These are phyloP conservation scores for Phytophthora sansomeana DNA, from an alignment of 352 stramenopile genomes.

Conservation along the genomic window DNA sequence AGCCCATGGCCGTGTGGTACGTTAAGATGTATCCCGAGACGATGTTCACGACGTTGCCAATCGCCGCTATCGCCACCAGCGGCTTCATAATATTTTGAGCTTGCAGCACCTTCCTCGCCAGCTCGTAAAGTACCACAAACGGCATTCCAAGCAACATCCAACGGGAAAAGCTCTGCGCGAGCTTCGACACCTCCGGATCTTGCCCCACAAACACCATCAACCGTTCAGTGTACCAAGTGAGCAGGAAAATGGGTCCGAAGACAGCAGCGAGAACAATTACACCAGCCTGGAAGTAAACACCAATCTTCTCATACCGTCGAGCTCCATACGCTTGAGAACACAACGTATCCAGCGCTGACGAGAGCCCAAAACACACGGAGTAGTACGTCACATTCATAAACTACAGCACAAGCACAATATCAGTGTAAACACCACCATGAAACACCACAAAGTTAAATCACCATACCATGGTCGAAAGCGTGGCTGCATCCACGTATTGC, in stretches of 20 bases:
- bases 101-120: too few species aligned
- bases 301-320: slow-evolving; percentile 66
- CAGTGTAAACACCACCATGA: background rate
- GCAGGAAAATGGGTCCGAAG: slow-evolving; percentile 56
- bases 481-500: too few species aligned
- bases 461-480: slow-evolving; percentile 57
- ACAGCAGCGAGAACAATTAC: slow-evolving; percentile 71
- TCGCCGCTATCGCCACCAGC: slow-evolving; percentile 64
- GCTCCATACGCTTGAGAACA: slow-evolving; percentile 76
- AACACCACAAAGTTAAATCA: background rate
- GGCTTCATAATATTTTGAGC: slow-evolving; percentile 79
- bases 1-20: slow-evolving; percentile 75
- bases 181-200: slow-evolving; percentile 52
- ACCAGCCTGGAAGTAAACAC: slow-evolving; percentile 77
- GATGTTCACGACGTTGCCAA: slow-evolving; percentile 74
- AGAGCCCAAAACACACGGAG: slow-evolving; percentile 64
- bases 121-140: slow-evolving; percentile 83
- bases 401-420: slow-evolving; percentile 28
- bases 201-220: slow-evolving; percentile 57
- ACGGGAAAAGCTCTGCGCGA: slow-evolving; percentile 67
- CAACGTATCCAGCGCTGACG: slow-evolving; percentile 79
- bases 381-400: slow-evolving; percentile 78
- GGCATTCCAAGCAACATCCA: slow-evolving; percentile 66
- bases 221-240: slow-evolving; percentile 65
- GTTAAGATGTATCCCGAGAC: slow-evolving; percentile 68